Percentiles rank a stretch among this genome's conserved stretches.
phyloP scores from a whole-genome alignment of 1,139 yeast species.

The Zygosaccharomyces sapae region DNA sequence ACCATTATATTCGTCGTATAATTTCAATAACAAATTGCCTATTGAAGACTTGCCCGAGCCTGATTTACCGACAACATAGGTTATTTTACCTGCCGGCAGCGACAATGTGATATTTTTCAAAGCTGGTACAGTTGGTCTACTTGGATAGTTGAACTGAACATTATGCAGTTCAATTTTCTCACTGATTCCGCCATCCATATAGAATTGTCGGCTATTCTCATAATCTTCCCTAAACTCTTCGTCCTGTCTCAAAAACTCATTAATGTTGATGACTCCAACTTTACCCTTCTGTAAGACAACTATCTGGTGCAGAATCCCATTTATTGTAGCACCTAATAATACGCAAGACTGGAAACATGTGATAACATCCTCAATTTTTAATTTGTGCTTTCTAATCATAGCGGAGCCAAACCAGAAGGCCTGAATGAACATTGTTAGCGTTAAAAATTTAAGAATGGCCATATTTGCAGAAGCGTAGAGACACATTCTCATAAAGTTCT shows the following conservation, averaged over 20 bases:
- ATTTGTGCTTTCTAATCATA: constrained; percentile 50
- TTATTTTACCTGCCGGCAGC: constrained; percentile 46
- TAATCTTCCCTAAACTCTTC: constrained; percentile 16
- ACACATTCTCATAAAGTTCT: constrained; percentile 46
- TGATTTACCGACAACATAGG: constrained; percentile 75
- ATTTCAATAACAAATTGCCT: constrained; percentile 54
- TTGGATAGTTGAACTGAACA: constrained; percentile 59
- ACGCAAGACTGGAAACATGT: constrained; percentile 83
- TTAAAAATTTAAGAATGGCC: constrained; percentile 53
- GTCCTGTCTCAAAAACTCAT: constrained; percentile 18
- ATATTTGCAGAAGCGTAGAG: constrained; percentile 53
- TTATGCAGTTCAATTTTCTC: constrained; percentile 43
- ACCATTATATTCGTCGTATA: constrained; percentile 51
- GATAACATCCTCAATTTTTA: constrained; percentile 59
- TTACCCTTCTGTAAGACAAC: constrained; percentile 59
- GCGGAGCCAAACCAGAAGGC: constrained; percentile 86
- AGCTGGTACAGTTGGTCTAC: constrained; percentile 45
- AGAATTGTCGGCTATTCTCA: constrained; percentile 31
- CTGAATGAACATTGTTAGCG: constrained; percentile 76
- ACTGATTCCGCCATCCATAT: constrained; percentile 36
- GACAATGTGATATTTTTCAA: constrained; percentile 45
- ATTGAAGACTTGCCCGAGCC: constrained; percentile 93
- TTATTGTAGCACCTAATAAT: constrained; percentile 57
- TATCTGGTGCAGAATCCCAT: constrained; percentile 49
- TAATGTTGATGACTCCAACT: constrained; percentile 48